Conservation (phyloP, 2,329 filamentous ascomycete genomes). For the Botrytis deweyae region DNA sequence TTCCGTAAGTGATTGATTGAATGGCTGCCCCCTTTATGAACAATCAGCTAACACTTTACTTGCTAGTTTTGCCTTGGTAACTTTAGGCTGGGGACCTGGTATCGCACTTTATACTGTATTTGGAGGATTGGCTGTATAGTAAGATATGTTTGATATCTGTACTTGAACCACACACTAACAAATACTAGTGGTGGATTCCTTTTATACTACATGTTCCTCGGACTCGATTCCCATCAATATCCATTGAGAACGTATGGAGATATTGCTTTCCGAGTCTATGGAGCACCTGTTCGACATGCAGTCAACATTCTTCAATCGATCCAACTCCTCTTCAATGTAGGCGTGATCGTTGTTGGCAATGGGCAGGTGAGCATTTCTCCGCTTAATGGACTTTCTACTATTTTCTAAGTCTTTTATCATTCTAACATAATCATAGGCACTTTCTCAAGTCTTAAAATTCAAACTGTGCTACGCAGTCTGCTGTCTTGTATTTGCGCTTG, state of each 20-base stretch:
- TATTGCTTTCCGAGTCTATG: conserved; percentile 30
- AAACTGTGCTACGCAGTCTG: conserved; percentile 34
- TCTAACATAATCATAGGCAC: neutral
- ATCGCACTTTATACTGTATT: conserved; percentile 32
- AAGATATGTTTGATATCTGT: neutral
- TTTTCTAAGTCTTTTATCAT: neutral
- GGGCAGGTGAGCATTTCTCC: neutral
- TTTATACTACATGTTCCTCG: conserved; percentile 29
- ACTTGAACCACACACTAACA: neutral
- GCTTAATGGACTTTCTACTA: neutral
- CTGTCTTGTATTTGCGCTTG: conserved; percentile 33
- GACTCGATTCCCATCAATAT: conserved; percentile 30
- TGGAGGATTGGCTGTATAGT: conserved; percentile 17
- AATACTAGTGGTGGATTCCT: conserved; percentile 21
- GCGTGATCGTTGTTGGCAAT: conserved; percentile 11
- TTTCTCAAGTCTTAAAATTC: conserved; percentile 29
- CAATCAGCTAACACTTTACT: neutral
- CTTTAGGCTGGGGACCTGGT: conserved; percentile 22
- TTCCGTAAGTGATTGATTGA: conserved; percentile 21
- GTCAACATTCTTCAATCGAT: conserved; percentile 29
- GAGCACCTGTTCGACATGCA: conserved; percentile 26
- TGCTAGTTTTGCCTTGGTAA: conserved; percentile 20
- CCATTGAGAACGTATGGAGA: conserved; percentile 29
- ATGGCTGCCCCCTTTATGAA: neutral
- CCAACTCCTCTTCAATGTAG: conserved; percentile 18